Percentiles rank a stretch among this genome's conserved stretches.
phyloP scores from a whole-genome alignment of 202 grass and related monocot species.

The Alloteropsis angusta region DNA sequence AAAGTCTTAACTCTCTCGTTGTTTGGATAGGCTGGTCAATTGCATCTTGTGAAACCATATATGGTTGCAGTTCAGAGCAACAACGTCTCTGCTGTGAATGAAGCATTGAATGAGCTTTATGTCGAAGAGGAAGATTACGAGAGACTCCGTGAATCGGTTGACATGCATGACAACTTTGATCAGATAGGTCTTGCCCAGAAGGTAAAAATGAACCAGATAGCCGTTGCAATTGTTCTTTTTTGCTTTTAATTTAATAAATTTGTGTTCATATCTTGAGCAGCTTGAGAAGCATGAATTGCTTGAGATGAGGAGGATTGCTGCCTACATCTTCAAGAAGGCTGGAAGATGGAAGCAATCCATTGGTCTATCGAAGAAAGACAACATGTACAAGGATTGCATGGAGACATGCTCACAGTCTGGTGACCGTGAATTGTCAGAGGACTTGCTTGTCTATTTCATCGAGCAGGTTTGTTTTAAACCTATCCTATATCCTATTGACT shows the following conservation, averaged over 20 bases:
- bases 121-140: constrained; percentile 94
- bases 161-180: constrained; percentile 95
- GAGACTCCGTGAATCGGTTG: constrained; percentile 80
- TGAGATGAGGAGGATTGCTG: constrained; percentile 90
- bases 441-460: constrained; percentile 88
- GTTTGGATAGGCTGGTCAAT: constrained; percentile 57
- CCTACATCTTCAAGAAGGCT: constrained; percentile 97
- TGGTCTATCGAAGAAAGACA: constrained; percentile 86
- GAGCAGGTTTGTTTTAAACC: constrained; percentile 48
- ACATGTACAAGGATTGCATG: constrained; percentile 97
- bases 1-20: constrained; percentile 12
- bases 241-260: constrained; percentile 10
- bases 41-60: constrained; percentile 98
- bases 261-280: constrained; percentile 34
- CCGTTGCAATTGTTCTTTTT: background rate
- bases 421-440: constrained; percentile 82
- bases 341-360: constrained; percentile 99
- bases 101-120: constrained; percentile 82
- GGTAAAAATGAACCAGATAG: constrained; percentile 30
- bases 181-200: constrained; percentile 97
- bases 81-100: constrained; percentile 98
- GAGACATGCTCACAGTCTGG: constrained; percentile 94
- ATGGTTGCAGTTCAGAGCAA: constrained; percentile 98
- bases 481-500: background rate
- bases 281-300: constrained; percentile 95